A percentile compares a stretch with the other conserved stretches of the same genome.
Evolutionary conservation across 371 early-diverging fungal species (phyloP).

Genomic region (Mortierella sp.): DNA sequence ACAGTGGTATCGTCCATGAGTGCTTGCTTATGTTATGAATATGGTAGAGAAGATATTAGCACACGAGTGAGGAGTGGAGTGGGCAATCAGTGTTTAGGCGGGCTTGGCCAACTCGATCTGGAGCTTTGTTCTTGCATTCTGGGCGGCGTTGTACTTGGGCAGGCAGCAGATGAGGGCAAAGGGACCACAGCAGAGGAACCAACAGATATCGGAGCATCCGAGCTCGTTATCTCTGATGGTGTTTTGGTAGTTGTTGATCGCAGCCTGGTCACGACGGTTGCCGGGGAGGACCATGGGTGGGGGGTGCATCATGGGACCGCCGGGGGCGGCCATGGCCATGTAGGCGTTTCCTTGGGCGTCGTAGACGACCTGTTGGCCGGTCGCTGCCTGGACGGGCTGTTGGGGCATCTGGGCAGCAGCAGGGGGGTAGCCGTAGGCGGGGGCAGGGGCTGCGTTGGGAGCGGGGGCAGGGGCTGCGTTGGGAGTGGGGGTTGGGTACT

Average conservation of each 20-base stretch:
- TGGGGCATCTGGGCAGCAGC: background rate
- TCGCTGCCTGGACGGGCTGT: background rate
- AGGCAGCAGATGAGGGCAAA: constrained; percentile 38
- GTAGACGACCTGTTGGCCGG: constrained; percentile 1
- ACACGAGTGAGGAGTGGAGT: background rate
- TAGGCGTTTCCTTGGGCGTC: constrained; percentile 6
- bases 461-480: background rate
- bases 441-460: background rate
- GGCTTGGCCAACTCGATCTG: constrained; percentile 29
- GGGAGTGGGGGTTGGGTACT: background rate
- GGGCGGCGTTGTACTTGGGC: constrained; percentile 32
- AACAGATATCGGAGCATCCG: constrained; percentile 19
- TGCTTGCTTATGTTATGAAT: too few species aligned
- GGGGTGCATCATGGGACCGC: constrained; percentile 1
- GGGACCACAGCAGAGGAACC: constrained; percentile 36
- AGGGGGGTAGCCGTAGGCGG: background rate
- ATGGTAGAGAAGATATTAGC: background rate
- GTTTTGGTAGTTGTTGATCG: constrained; percentile 23
- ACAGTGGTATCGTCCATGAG: background rate
- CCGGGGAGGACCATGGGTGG: background rate
- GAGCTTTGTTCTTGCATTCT: constrained; percentile 15
- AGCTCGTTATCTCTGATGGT: constrained; percentile 27
- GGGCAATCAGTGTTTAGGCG: background rate
- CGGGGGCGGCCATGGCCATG: background rate
- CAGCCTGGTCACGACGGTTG: constrained; percentile 15